Conservation (phyloP, 345 rosid species). For the Firmiana major region DNA sequence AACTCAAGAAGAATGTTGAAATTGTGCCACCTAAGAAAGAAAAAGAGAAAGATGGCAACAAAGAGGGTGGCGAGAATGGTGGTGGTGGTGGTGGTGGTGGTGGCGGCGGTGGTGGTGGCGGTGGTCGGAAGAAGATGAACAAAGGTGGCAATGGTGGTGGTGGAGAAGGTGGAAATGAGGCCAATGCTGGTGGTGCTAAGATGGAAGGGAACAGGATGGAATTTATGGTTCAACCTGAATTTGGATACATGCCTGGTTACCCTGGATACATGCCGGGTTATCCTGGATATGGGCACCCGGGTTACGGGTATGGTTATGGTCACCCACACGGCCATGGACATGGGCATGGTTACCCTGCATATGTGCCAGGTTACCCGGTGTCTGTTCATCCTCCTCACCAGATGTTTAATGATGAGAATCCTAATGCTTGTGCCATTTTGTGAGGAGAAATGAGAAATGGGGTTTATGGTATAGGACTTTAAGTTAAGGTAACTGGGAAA, state of each 20-base stretch:
- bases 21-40: constrained; percentile 73
- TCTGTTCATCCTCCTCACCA: constrained; percentile 29
- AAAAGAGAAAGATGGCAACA: constrained; percentile 44
- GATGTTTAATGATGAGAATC: constrained; percentile 66
- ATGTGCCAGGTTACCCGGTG: constrained; percentile 10
- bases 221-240: constrained; percentile 36
- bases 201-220: constrained; percentile 41
- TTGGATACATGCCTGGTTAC: constrained; percentile 27
- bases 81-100: neutral
- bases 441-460: constrained; percentile 12
- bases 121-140: constrained; percentile 26
- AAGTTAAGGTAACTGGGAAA: neutral
- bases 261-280: constrained; percentile 19
- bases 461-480: neutral
- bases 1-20: constrained; percentile 52
- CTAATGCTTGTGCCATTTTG: constrained; percentile 51
- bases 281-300: constrained; percentile 2
- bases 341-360: constrained; percentile 16
- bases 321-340: neutral
- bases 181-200: constrained; percentile 10
- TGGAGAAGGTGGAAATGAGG: constrained; percentile 15
- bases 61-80: constrained; percentile 22
- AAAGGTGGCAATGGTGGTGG: constrained; percentile 17
- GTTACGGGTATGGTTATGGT: neutral
- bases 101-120: constrained; percentile 9